Evolutionary conservation across 176 grass and related monocot genomes (phyloP), one percentile per base, ranked within the genome.

Genomic region (Avena sativa): DNA sequence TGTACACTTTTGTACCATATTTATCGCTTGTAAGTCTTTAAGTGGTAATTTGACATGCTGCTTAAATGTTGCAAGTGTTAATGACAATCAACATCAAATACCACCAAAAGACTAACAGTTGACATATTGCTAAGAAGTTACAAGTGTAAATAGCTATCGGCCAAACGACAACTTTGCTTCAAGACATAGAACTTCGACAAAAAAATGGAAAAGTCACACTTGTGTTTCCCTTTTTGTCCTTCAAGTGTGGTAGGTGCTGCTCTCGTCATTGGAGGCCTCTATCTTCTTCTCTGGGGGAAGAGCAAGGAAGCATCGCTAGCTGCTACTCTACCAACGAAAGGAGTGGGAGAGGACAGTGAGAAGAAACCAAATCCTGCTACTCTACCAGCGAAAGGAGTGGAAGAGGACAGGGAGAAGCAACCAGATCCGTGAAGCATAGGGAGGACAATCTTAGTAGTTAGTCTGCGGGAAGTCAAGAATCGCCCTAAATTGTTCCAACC

Each of bases 231-330:
- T 80, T 65, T 74, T 76, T 86, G 80, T 76, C 67, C 17, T 43
- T 85, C 44, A 84, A 96, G 91, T 83, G 79, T 81, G 79, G 20
- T 92, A 65, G 89, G 88, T 51, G 87, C 85, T 63, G 82, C 66
- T 70, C 53, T 96, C 72, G 85, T 91, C 78, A 76, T 91, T 52
- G 66, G 25, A 67, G 94, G 89, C 38, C 84, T 93, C 70, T 89
- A 91, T 84, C 86, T 91, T 36, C 89, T 93, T 2, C 77, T 91
- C 43, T 93, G 84, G 94, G 94, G 89, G 63, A 93, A 93, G 81
- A 91, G 64, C 83, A 81, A 79, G 68, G 91, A 93, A 30, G 80
- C 71, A 47, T 30, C 57, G 19, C 20, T 44, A 52, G 17, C 72
- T 53, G 34, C 46, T 38, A 20, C 15, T 71, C 70, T 79, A 17